Base-by-base conservation (phyloP, 495 filamentous ascomycete genomes). In the Podospora comata region DNA sequence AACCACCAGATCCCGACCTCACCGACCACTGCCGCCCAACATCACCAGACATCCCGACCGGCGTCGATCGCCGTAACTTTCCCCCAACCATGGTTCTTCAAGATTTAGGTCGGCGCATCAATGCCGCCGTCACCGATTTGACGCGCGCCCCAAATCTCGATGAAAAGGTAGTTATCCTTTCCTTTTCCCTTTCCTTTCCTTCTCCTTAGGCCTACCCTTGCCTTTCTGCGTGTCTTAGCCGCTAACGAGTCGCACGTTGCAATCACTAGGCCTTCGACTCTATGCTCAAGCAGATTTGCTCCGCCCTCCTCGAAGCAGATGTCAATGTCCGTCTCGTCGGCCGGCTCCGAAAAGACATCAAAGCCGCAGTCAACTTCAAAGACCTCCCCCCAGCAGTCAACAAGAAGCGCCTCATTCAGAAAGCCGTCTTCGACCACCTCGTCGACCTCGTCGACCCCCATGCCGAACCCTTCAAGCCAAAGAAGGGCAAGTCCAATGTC, bases 361-460 rank as follows among this genome's bases (percentile, higher is more conserved):
- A 91, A 73, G 77, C 85, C 65, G 89, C 87, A 26, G 95, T 99
- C 78, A 96, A 97, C 79, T 96, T 99, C 81, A 90, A 94, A 75
- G 91, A 96, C 55, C 86, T 96, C 11, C 89, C 92, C 15, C 86
- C 94, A 18, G 90, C 89, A 53, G 90, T 93, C 67, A 98, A 99
- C 82, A 98, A 97, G 87, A 98, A 97, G 79, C 92, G 94, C 59
- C 81, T 98, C 62, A 98, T 99, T 75, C 95, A 99, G 75, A 97
- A 98, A 79, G 87, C 95, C 70, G 96, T 99, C 71, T 99, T 94
- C 78, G 96, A 99, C 77, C 93, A 97, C 77, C 88, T 99, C 62
- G 95, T 98, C 65, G 88, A 90, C 68, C 88, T 99, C 60, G 95
- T 99, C 62, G 92, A 99, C 74, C 95, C 95, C 19, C 95, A 97